Percentiles rank a stretch among this genome's conserved stretches.
phyloP scores from a whole-genome alignment of 179 eudicot species.

The Silene noctiflora region DNA sequence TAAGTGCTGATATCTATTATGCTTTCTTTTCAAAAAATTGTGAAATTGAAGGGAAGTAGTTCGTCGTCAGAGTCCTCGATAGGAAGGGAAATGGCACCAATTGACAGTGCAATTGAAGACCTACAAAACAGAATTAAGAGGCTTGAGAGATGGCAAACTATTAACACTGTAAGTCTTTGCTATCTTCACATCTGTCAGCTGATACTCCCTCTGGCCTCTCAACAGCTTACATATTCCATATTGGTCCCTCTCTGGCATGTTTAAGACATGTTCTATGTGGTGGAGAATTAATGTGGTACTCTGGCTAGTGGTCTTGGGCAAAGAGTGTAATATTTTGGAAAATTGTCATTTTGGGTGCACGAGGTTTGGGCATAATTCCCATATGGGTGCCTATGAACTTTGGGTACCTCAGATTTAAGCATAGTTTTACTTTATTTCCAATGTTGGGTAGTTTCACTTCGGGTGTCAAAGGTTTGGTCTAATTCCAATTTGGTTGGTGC shows the following conservation, averaged over 20 bases:
- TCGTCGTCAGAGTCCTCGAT: constrained; percentile 79
- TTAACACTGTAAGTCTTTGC: constrained; percentile 56
- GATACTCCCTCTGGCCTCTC: background rate
- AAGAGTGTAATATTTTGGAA: background rate
- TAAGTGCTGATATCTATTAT: background rate
- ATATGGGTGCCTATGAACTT: no score
- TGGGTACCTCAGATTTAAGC: no score
- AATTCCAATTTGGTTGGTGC: no score
- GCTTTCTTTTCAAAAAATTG: constrained; percentile 1
- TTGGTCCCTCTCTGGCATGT: background rate
- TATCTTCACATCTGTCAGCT: background rate
- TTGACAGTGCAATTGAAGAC: constrained; percentile 78
- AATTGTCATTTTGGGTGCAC: no score
- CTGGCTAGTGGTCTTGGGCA: background rate
- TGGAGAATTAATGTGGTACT: background rate
- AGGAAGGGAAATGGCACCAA: constrained; percentile 60
- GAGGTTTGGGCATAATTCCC: no score
- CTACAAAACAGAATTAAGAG: constrained; percentile 85
- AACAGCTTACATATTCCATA: background rate
- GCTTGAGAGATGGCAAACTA: constrained; percentile 89
- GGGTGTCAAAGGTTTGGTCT: no score
- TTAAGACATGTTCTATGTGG: background rate
- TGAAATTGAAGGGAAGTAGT: constrained; percentile 62
- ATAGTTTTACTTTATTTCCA: no score
- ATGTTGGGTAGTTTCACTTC: no score